Evolutionary conservation across 805 yeast species (phyloP).

Genomic region (Yarrowia divulgata): DNA sequence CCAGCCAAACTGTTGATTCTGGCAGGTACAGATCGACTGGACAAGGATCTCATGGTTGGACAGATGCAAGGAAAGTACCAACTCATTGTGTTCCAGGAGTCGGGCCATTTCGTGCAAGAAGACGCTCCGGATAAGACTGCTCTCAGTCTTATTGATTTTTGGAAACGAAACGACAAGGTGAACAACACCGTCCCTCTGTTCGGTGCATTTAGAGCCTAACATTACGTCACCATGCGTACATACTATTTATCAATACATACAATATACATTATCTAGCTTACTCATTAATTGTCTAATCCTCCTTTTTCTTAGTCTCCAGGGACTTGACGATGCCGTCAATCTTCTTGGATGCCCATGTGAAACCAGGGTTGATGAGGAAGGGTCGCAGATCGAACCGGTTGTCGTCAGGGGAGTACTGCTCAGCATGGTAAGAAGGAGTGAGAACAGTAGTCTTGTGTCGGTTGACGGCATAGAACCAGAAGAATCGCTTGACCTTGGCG

Average conservation of each 20-base stretch:
- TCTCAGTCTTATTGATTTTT: slow-evolving; percentile 54
- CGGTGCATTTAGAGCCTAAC: slow-evolving; percentile 45
- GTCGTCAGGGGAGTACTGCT: slow-evolving; percentile 97
- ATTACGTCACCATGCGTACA: slow-evolving; percentile 38
- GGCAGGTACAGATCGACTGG: slow-evolving; percentile 90
- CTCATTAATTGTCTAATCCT: slow-evolving; percentile 4
- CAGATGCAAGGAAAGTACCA: slow-evolving; percentile 98
- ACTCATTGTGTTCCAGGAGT: slow-evolving; percentile 75
- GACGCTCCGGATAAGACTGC: slow-evolving; percentile 80
- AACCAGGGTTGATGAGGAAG: slow-evolving; percentile 88
- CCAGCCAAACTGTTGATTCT: slow-evolving; percentile 75
- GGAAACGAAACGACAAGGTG: slow-evolving; percentile 49
- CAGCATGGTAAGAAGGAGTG: slow-evolving; percentile 98
- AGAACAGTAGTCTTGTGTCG: slow-evolving; percentile 97
- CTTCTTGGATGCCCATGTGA: slow-evolving; percentile 86
- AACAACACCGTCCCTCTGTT: slow-evolving; percentile 48
- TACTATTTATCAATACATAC: slow-evolving; percentile 11
- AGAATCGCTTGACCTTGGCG: slow-evolving; percentile 89
- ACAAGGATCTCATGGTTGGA: slow-evolving; percentile 84
- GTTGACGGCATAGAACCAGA: slow-evolving; percentile 91
- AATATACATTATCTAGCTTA: neutral
- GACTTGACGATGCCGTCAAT: slow-evolving; percentile 74
- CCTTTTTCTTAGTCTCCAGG: slow-evolving; percentile 37
- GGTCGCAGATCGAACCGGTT: slow-evolving; percentile 96
- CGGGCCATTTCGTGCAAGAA: slow-evolving; percentile 96